phyloP scores from a whole-genome alignment of 371 early-diverging fungal species.

The Cokeromyces recurvatus region DNA sequence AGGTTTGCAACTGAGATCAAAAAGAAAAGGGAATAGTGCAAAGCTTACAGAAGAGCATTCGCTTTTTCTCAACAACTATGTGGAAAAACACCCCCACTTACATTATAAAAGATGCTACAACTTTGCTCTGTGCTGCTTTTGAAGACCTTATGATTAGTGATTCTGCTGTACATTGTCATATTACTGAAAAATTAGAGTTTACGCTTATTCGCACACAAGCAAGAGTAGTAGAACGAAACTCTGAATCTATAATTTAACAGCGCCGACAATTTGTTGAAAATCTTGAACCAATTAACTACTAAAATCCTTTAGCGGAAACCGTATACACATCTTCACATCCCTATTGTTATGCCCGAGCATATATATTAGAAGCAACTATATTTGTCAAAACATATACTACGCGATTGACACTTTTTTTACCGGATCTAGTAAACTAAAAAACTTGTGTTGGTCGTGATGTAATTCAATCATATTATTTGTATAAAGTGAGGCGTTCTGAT shows the following conservation, averaged over 20 bases:
- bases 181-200: slow-evolving; percentile 18
- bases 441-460: too few relatives aligned
- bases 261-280: slow-evolving; percentile 15
- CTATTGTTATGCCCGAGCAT: too few relatives aligned
- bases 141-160: slow-evolving; percentile 6
- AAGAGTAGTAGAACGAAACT: slow-evolving; percentile 11
- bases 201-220: slow-evolving; percentile 19
- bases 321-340: too few relatives aligned
- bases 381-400: too few relatives aligned
- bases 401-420: too few relatives aligned
- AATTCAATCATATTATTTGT: too few relatives aligned
- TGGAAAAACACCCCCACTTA: slow-evolving; percentile 8
- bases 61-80: slow-evolving; percentile 3
- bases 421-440: too few relatives aligned
- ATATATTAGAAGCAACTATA: too few relatives aligned
- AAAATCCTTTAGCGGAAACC: too few relatives aligned
- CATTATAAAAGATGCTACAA: slow-evolving; percentile 8
- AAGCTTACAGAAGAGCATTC: slow-evolving; percentile 8
- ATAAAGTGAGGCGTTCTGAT: too few relatives aligned
- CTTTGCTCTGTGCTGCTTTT: slow-evolving; percentile 13
- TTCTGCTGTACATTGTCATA: slow-evolving; percentile 16
- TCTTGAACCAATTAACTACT: slow-evolving; percentile 9
- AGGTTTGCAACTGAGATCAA: slow-evolving; percentile 6
- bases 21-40: slow-evolving; percentile 4
- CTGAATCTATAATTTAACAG: slow-evolving; percentile 13